phyloP scores from a whole-genome alignment of 2,329 filamentous ascomycete genomes.

The Penicillium sp. region DNA sequence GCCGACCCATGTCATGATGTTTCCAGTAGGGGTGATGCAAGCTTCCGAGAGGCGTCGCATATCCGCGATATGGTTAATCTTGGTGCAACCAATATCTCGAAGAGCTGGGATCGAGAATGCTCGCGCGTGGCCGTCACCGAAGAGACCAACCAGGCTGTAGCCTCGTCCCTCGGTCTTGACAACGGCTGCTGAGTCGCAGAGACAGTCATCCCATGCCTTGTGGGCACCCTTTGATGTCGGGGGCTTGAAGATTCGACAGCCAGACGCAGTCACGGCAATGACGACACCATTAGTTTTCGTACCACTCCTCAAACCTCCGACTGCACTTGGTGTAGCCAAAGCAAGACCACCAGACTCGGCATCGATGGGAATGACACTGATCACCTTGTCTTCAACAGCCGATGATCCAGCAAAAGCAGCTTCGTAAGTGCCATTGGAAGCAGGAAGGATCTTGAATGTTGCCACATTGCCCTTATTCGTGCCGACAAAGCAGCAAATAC shows the following conservation, averaged over 20 bases:
- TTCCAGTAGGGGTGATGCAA: conserved; percentile 71
- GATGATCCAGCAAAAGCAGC: conserved; percentile 69
- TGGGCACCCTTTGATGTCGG: conserved; percentile 84
- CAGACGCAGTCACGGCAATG: conserved; percentile 69
- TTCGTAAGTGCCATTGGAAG: conserved; percentile 65
- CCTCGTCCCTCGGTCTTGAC: conserved; percentile 72
- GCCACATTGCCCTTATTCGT: conserved; percentile 79
- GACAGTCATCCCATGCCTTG: conserved; percentile 77
- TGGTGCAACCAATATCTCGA: conserved; percentile 72
- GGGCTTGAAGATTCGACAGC: conserved; percentile 85
- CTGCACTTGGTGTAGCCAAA: conserved; percentile 68
- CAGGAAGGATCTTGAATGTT: conserved; percentile 87
- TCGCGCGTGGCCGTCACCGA: conserved; percentile 75
- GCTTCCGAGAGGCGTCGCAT: conserved; percentile 67
- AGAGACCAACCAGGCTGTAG: conserved; percentile 76
- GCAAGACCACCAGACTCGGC: conserved; percentile 74
- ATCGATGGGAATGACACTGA: conserved; percentile 77
- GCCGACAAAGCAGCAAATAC: conserved; percentile 87
- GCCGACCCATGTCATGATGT: conserved; percentile 83
- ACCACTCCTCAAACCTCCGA: conserved; percentile 74
- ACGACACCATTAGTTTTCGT: conserved; percentile 74
- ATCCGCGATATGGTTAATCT: conserved; percentile 67
- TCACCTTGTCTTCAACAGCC: conserved; percentile 64
- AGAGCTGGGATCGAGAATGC: conserved; percentile 84
- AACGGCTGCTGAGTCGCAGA: conserved; percentile 79